phyloP scores from a whole-genome alignment of 495 filamentous ascomycete species.

The Trichocladium antarcticum region DNA sequence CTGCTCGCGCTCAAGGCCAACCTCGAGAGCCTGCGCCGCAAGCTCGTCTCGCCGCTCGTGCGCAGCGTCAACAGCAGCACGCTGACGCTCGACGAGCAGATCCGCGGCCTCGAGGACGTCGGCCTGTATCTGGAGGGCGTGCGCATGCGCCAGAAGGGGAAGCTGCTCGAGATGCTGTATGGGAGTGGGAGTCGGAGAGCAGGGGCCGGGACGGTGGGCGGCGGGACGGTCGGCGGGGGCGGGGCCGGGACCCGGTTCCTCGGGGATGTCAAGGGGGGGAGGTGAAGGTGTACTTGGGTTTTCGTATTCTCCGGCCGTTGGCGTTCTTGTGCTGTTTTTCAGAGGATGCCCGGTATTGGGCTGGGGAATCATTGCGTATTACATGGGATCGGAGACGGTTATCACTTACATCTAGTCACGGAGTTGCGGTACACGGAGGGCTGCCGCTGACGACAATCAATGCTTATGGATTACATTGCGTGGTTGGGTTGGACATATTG shows the following conservation, averaged over 20 bases:
- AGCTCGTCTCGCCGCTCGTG: constrained; percentile 71
- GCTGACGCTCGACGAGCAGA: constrained; percentile 70
- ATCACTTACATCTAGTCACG: no score
- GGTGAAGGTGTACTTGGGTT: neutral
- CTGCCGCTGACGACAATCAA: no score
- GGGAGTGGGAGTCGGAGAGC: constrained; percentile 32
- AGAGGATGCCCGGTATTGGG: neutral
- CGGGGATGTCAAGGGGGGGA: constrained; percentile 1
- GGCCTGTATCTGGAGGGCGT: constrained; percentile 62
- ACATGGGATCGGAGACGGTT: no score
- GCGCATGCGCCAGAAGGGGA: constrained; percentile 67
- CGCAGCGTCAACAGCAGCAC: constrained; percentile 54
- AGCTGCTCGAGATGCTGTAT: constrained; percentile 70
- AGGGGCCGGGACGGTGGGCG: neutral
- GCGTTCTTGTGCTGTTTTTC: neutral
- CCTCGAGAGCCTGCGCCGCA: constrained; percentile 63
- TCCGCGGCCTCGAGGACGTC: constrained; percentile 65
- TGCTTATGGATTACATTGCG: no score
- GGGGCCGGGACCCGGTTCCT: constrained; percentile 5
- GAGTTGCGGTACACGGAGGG: no score
- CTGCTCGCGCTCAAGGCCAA: constrained; percentile 68
- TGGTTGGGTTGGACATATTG: no score
- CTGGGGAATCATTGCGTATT: neutral
- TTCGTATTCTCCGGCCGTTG: neutral
- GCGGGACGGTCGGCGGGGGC: neutral